phyloP scores from a whole-genome alignment of 139 green algal genomes.

The Nannochloris sp. region DNA sequence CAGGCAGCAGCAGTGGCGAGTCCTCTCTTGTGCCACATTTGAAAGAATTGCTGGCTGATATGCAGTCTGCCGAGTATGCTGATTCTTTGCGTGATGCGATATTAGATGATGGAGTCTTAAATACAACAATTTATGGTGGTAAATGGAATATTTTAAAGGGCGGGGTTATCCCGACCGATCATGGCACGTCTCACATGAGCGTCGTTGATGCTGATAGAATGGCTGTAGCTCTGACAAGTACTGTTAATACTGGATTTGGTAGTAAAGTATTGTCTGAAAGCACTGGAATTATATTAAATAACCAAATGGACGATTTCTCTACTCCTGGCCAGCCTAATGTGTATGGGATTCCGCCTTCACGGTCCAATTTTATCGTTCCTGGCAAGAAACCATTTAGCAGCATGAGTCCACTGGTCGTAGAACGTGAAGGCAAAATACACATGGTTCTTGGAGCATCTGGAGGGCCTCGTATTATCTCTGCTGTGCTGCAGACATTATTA shows the following conservation, averaged over 20 bases:
- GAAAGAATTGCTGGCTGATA: conserved; percentile 31
- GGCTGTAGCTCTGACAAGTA: conserved; percentile 77
- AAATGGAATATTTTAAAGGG: conserved; percentile 34
- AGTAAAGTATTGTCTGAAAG: conserved; percentile 47
- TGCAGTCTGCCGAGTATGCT: conserved; percentile 36
- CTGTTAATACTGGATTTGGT: conserved; percentile 79
- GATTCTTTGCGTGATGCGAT: conserved; percentile 25
- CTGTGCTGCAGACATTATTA: conserved; percentile 55
- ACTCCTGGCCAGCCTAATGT: conserved; percentile 45
- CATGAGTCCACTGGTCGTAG: conserved; percentile 76
- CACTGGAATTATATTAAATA: conserved; percentile 81
- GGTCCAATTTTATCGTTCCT: conserved; percentile 74
- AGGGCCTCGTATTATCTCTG: conserved; percentile 71
- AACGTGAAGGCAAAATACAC: conserved; percentile 31
- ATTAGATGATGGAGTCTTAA: conserved; percentile 12
- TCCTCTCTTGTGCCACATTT: conserved; percentile 43
- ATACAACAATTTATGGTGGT: conserved; percentile 47
- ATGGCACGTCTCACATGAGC: conserved; percentile 69
- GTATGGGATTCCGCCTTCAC: conserved; percentile 49
- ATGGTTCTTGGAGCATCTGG: conserved; percentile 44
- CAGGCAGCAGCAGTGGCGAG: conserved; percentile 35
- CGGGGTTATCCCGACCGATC: conserved; percentile 38
- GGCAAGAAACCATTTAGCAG: conserved; percentile 75
- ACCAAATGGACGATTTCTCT: conserved; percentile 91
- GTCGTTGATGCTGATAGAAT: conserved; percentile 64